These are phyloP conservation scores for Onygenales sp. DNA, from an alignment of 2,329 filamentous ascomycete genomes.

Conservation along the genomic window DNA sequence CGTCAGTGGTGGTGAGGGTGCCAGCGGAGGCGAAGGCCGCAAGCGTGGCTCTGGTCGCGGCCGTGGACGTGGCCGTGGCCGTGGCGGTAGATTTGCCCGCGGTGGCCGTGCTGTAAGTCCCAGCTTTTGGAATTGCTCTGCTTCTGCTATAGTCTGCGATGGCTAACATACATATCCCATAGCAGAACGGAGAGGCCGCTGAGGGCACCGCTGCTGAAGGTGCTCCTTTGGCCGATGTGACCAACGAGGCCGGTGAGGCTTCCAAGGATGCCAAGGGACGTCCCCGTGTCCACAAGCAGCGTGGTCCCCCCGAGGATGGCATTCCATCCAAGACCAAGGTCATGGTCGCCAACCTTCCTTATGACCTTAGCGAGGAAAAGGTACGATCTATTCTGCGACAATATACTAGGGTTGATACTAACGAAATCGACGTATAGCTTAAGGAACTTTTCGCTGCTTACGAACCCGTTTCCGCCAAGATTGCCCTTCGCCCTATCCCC, in stretches of 20 bases:
- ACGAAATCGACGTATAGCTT: slow-evolving; percentile 50
- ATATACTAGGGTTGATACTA: slow-evolving; percentile 14
- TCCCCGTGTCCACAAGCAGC: slow-evolving; percentile 60
- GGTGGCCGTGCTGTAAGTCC: slow-evolving; percentile 56
- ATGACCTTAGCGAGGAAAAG: slow-evolving; percentile 96
- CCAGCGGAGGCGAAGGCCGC: slow-evolving; percentile 56
- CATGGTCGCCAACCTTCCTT: slow-evolving; percentile 99
- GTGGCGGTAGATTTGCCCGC: slow-evolving; percentile 55
- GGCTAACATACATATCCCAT: background rate
- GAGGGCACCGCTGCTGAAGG: slow-evolving; percentile 41
- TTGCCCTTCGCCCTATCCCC: slow-evolving; percentile 93
- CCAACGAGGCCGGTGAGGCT: slow-evolving; percentile 29
- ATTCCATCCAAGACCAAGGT: slow-evolving; percentile 99
- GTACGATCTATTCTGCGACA: slow-evolving; percentile 41
- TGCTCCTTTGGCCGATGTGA: slow-evolving; percentile 53
- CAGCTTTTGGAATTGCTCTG: background rate
- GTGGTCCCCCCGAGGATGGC: slow-evolving; percentile 92
- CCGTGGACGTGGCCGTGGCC: slow-evolving; percentile 51
- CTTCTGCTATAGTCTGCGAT: background rate
- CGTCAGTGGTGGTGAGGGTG: slow-evolving; percentile 63
- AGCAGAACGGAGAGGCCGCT: slow-evolving; percentile 24
- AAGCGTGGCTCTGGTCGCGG: slow-evolving; percentile 49
- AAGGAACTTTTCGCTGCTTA: slow-evolving; percentile 95
- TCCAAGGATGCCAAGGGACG: slow-evolving; percentile 29
- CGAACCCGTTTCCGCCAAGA: slow-evolving; percentile 90